These are phyloP conservation scores for Xerocomellus chrysenteron DNA, from an alignment of 768 basidiomycete species.

Conservation along the genomic window DNA sequence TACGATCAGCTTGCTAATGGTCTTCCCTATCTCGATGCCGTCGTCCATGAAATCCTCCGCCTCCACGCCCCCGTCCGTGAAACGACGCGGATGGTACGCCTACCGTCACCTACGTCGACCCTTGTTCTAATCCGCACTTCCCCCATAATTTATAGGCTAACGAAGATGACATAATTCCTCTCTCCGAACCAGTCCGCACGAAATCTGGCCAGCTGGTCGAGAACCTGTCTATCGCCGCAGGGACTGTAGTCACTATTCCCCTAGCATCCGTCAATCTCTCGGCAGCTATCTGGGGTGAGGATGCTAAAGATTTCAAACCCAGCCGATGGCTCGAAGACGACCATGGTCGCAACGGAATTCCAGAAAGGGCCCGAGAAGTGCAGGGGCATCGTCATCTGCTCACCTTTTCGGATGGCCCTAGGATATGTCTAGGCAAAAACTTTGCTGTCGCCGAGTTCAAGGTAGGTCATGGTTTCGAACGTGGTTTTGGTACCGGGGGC, in stretches of 20 bases:
- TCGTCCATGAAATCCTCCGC: conserved; percentile 47
- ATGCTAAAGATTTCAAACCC: conserved; percentile 57
- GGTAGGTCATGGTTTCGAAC: conserved; percentile 13
- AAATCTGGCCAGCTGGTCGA: conserved; percentile 39
- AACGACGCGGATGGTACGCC: conserved; percentile 4
- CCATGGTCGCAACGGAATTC: conserved; percentile 16
- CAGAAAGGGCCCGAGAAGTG: conserved; percentile 37
- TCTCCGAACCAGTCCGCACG: conserved; percentile 48
- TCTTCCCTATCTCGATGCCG: conserved; percentile 56
- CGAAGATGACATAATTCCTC: conserved; percentile 59
- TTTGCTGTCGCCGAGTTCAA: conserved; percentile 46
- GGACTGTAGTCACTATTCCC: conserved; percentile 42
- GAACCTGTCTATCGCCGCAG: conserved; percentile 45
- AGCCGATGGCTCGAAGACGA: conserved; percentile 55
- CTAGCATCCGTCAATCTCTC: conserved; percentile 50
- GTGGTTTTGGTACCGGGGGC: background rate
- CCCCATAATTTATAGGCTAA: conserved; percentile 33
- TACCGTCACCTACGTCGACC: background rate
- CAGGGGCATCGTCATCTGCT: conserved; percentile 51
- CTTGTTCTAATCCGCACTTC: background rate
- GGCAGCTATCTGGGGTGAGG: conserved; percentile 56
- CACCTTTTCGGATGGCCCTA: conserved; percentile 51
- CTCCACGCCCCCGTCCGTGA: conserved; percentile 41
- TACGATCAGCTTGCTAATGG: conserved; percentile 51
- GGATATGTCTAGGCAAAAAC: conserved; percentile 48